Evolutionary conservation across 352 stramenopile genomes (phyloP), one percentile per base, ranked within the genome.

Genomic region (Phytopythium boreale): DNA sequence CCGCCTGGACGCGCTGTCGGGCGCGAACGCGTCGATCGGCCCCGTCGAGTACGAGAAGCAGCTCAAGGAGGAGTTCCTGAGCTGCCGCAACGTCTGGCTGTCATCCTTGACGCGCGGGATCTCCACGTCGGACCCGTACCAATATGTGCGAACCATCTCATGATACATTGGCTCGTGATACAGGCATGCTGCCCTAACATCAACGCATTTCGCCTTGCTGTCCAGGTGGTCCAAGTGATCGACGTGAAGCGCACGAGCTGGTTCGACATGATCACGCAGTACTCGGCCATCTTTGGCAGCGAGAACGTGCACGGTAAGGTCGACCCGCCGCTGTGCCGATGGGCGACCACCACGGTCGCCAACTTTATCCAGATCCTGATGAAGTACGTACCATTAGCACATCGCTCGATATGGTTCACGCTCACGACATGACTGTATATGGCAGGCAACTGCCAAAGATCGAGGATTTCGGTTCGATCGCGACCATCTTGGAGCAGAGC

Each of bases 241-340:
- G 89, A 97, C 59, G 77, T 90, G 39, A 95, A 95, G 68, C 77
- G 89, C 34, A 90, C 89, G 51, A 95, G 86, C 68, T 96, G 87
- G 89, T 96, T 97, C 61, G 88, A 97, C 51, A 86, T 95, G 75
- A 92, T 97, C 57, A 97, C 88, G 10, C 89, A 97, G 62, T 97
- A 96, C 70, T 95, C 86, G 50, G 89, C 89, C 11, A 97, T 97
- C 62, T 97, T 97, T 55, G 87, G 87, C 20, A 92, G 77, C 57
- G 79, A 92, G 75, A 89, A 88, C 66, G 71, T 93, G 12, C 71
- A 92, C 22, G 83, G 83, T 10, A 92, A 91, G 69, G 81, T 92
- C n/a, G 87, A 96, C 59, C 78, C 82, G 17, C 76, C 86, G 12
- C 69, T 96, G 9, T 93, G 84, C 66, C 80, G 79, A 8, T 96